Conservation (phyloP, 352 stramenopile genomes). For the Elongisporangium senticosum region DNA sequence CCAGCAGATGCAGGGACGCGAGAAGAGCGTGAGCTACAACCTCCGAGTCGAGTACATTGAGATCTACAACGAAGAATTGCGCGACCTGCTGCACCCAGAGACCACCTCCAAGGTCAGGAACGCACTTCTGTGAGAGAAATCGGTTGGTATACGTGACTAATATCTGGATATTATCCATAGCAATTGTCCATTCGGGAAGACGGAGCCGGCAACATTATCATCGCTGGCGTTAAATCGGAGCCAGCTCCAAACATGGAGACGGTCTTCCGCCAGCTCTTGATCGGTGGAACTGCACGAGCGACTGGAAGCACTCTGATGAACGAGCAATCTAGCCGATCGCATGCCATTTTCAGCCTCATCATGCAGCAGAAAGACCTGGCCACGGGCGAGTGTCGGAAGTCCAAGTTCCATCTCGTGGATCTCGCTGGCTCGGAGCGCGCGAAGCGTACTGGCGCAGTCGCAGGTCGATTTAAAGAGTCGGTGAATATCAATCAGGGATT, state of each 20-base stretch:
- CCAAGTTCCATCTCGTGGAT: slow-evolving; percentile 95
- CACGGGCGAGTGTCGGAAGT: slow-evolving; percentile 42
- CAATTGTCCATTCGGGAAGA: slow-evolving; percentile 80
- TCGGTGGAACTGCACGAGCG: slow-evolving; percentile 69
- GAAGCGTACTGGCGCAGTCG: slow-evolving; percentile 88
- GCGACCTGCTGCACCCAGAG: slow-evolving; percentile 89
- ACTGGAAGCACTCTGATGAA: slow-evolving; percentile 90
- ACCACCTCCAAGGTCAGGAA: slow-evolving; percentile 49
- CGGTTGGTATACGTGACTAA: not conserved
- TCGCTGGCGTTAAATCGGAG: slow-evolving; percentile 80
- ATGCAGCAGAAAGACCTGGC: slow-evolving; percentile 61
- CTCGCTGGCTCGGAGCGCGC: slow-evolving; percentile 93
- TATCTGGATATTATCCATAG: slow-evolving; percentile 8
- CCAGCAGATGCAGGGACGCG: slow-evolving; percentile 39
- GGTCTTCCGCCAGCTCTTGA: slow-evolving; percentile 76
- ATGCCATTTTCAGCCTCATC: slow-evolving; percentile 88
- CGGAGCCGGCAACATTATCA: slow-evolving; percentile 70
- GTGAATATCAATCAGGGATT: slow-evolving; percentile 96
- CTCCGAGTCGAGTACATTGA: slow-evolving; percentile 95
- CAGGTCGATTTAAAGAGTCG: slow-evolving; percentile 88
- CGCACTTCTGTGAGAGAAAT: not conserved
- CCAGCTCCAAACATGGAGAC: slow-evolving; percentile 68
- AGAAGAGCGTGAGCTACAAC: slow-evolving; percentile 49
- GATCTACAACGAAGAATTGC: slow-evolving; percentile 98
- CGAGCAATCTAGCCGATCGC: slow-evolving; percentile 84